phyloP scores from a whole-genome alignment of 306 rosid species.

The Quercus variabilis region DNA sequence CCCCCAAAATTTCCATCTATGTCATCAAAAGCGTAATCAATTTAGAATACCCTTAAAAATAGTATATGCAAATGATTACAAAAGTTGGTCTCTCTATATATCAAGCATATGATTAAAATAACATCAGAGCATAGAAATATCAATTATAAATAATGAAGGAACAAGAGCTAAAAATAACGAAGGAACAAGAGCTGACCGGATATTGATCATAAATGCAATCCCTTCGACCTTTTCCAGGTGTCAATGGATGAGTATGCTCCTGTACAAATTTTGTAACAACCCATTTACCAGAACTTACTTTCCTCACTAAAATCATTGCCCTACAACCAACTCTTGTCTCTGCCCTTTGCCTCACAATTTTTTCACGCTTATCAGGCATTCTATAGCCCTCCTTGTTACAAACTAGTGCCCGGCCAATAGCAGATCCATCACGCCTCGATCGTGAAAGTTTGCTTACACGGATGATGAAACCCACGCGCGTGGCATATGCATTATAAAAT shows the following conservation, averaged over 20 bases:
- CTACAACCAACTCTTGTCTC: constrained; percentile 97
- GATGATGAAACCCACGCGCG: constrained; percentile 68
- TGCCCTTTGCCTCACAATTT: constrained; percentile 88
- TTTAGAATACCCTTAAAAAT: neutral
- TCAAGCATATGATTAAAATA: constrained; percentile 2
- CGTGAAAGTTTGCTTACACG: constrained; percentile 98
- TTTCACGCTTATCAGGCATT: constrained; percentile 96
- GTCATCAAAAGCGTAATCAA: neutral
- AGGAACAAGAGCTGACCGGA: constrained; percentile 64
- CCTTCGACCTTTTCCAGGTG: constrained; percentile 80
- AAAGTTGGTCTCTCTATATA: neutral
- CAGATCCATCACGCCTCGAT: constrained; percentile 91
- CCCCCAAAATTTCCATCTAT: neutral
- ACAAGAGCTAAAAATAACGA: constrained; percentile 33
- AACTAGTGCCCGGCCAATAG: constrained; percentile 92
- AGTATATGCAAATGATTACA: constrained; percentile 2
- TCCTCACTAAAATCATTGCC: constrained; percentile 93
- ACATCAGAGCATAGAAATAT: neutral
- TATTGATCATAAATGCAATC: constrained; percentile 78
- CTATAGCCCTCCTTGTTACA: constrained; percentile 98
- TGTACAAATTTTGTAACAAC: constrained; percentile 74
- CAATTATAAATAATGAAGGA: constrained; percentile 15
- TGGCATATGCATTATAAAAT: constrained; percentile 88
- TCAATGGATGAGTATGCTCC: constrained; percentile 81
- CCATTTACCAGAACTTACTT: constrained; percentile 86